Evolutionary conservation across 768 basidiomycete genomes (phyloP), one percentile per base, ranked within the genome.

Genomic region (Punctularia strigosozonata): DNA sequence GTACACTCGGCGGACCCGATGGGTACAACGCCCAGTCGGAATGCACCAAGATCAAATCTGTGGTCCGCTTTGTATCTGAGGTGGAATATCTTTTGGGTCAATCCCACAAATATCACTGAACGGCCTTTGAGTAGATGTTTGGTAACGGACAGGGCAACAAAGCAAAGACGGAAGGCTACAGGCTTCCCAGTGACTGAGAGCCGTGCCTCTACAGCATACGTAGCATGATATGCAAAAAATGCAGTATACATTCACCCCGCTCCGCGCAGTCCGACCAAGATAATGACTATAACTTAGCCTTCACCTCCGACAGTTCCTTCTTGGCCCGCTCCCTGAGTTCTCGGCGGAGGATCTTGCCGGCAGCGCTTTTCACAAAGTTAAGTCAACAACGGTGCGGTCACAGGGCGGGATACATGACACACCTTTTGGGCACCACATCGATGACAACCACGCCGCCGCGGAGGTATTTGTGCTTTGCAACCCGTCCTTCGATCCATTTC

Each of bases 261-360:
- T n/a, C n/a, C n/a, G n/a, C n/a, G n/a, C n/a, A n/a, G n/a, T n/a
- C n/a, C n/a, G n/a, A n/a, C 28, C 15, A 30, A 10, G 15, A 30
- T 15, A 30, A 34, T 34, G 18, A 10, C 33, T 41, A 22, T 14
- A 31, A 20, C 21, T n/a, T 14, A 17, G 32, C 22, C 17, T 8
- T 15, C 4, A 37, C 43, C 22, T 15, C 43, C 6, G 54, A 55
- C 7, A 49, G 28, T 40, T 86, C 82, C 31, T 62, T 56, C 51
- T 77, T 77, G 0, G 79, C 82, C 33, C 64, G 58, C 3, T 79
- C 82, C 8, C 85, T 69, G 31, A 92, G 62, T 45, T 88, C 73
- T 19, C 83, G 71, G 32, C 88, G 69, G 23, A 92, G 57, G 50
- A 95, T 95, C 60, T 94, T 92, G 3, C 90, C 90, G 38, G 86